These are phyloP conservation scores for Castanopsis chinensis DNA, from an alignment of 306 rosid species.

Conservation along the genomic window DNA sequence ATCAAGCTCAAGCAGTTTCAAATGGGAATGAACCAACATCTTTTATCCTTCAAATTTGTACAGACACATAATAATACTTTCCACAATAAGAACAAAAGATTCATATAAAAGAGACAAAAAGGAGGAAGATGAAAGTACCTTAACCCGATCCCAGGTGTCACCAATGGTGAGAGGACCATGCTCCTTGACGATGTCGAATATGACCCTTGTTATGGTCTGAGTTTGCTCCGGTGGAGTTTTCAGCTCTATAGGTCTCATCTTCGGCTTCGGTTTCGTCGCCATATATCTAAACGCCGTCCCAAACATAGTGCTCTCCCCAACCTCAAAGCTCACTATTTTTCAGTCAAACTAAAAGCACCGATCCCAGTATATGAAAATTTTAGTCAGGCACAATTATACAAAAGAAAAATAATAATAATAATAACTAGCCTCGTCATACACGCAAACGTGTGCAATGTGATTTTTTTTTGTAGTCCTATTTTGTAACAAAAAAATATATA, in stretches of 20 bases:
- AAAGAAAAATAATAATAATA: neutral
- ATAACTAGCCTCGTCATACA: too few relatives aligned
- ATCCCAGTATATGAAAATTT: too few relatives aligned
- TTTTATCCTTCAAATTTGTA: neutral
- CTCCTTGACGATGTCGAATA: constrained; percentile 75
- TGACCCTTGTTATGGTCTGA: constrained; percentile 61
- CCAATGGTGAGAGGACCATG: constrained; percentile 85
- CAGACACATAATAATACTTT: neutral
- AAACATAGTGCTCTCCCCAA: constrained; percentile 39
- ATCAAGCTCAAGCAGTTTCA: too few relatives aligned
- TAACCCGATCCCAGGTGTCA: constrained; percentile 76
- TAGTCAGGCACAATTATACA: neutral
- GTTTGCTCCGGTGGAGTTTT: constrained; percentile 81
- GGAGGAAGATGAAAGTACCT: constrained; percentile 37
- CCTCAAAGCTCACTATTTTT: neutral
- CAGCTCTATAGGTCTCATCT: constrained; percentile 57
- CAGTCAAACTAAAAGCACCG: neutral
- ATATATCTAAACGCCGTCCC: constrained; percentile 54
- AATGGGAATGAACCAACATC: too few relatives aligned
- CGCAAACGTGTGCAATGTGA: too few relatives aligned
- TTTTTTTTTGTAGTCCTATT: too few relatives aligned
- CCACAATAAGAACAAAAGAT: neutral
- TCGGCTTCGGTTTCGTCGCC: constrained; percentile 72
- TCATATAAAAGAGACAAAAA: neutral
- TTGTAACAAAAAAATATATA: too few relatives aligned